These are phyloP conservation scores for Aspergillus hancockii DNA, from an alignment of 495 filamentous ascomycete species.

Conservation along the genomic window DNA sequence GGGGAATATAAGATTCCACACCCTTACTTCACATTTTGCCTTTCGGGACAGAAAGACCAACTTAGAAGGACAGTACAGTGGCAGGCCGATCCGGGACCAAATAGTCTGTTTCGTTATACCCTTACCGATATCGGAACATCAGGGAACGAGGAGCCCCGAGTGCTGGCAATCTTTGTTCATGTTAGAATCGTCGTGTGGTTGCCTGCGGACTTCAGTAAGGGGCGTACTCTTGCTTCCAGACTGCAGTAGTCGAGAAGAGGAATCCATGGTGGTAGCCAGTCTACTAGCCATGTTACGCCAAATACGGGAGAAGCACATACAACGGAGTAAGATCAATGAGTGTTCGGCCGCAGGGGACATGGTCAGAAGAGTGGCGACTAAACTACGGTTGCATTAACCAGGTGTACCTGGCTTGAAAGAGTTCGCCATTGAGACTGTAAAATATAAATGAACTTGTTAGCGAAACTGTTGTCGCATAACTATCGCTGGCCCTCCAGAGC, in stretches of 20 bases:
- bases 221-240: slow-evolving; percentile 5
- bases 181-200: slow-evolving; percentile 7
- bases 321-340: not conserved
- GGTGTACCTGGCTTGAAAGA: too few relatives aligned
- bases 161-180: slow-evolving; percentile 5
- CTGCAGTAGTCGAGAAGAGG: not conserved
- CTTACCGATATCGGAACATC: not conserved
- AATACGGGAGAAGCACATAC: not conserved
- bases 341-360: not conserved
- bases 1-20: slow-evolving; percentile 4
- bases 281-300: slow-evolving; percentile 6
- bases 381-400: not conserved
- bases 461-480: too few relatives aligned
- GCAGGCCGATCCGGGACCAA: slow-evolving; percentile 8
- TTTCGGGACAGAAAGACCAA: not conserved
- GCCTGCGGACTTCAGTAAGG: slow-evolving; percentile 4
- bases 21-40: slow-evolving; percentile 4
- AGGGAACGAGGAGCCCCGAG: not conserved
- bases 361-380: not conserved
- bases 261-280: slow-evolving; percentile 1
- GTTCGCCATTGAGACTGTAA: too few relatives aligned
- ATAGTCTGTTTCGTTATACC: slow-evolving; percentile 4
- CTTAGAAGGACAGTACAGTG: not conserved
- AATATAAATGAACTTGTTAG: too few relatives aligned
- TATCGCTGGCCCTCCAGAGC: too few relatives aligned